Evolutionary conservation across 345 rosid species (phyloP).

Genomic region (Lepidium didymum): DNA sequence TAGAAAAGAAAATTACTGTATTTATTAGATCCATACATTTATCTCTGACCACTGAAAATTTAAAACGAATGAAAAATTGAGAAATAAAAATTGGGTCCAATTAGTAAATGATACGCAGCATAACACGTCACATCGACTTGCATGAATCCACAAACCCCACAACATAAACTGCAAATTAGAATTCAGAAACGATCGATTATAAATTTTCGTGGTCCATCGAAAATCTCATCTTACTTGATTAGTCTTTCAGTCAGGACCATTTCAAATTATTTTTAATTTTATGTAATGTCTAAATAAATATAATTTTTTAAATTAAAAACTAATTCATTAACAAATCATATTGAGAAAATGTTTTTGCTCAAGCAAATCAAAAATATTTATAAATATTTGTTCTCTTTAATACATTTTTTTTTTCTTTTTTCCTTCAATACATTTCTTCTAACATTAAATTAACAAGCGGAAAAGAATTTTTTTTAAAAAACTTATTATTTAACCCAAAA

Average conservation of each 20-base stretch:
- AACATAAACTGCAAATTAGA: slow-evolving; percentile 11
- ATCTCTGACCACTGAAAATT: too few relatives aligned
- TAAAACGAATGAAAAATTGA: not conserved
- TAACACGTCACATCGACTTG: slow-evolving; percentile 14
- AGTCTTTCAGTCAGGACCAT: not conserved
- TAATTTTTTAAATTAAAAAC: too few relatives aligned
- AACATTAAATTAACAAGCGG: not conserved
- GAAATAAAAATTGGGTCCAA: not conserved
- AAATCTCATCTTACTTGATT: not conserved
- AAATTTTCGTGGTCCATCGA: slow-evolving; percentile 4
- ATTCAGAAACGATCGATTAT: not conserved
- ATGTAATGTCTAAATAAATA: not conserved
- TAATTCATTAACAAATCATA: too few relatives aligned
- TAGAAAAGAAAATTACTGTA: too few relatives aligned
- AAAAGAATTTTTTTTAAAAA: too few relatives aligned
- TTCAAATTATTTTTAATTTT: not conserved
- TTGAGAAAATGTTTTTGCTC: too few relatives aligned
- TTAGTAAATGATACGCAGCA: slow-evolving; percentile 13
- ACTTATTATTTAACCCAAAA: not conserved
- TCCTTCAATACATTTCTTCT: too few relatives aligned
- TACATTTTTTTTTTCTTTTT: not conserved
- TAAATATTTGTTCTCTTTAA: not conserved
- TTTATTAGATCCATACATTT: too few relatives aligned
- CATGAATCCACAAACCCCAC: slow-evolving; percentile 15
- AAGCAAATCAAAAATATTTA: too few relatives aligned